These are phyloP conservation scores for Pyrenophora tritici-repentis DNA, from an alignment of 2,329 filamentous ascomycete genomes.

Conservation along the genomic window DNA sequence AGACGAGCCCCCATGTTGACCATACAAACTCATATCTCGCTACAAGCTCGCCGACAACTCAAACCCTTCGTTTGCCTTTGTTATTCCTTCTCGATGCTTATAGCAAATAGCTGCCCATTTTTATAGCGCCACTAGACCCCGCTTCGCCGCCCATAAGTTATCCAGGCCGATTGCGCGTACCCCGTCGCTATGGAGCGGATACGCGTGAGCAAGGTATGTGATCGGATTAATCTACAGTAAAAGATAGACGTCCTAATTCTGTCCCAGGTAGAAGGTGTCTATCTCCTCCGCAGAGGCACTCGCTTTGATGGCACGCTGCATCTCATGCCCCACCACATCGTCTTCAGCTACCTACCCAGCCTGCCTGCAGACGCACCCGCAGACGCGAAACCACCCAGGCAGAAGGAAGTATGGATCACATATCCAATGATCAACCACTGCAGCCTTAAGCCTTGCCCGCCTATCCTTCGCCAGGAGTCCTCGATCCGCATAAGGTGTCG, in stretches of 20 bases:
- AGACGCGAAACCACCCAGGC: slow-evolving; percentile 51
- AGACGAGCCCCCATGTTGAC: slow-evolving; percentile 21
- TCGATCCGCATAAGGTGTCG: slow-evolving; percentile 87
- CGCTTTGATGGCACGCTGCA: slow-evolving; percentile 65
- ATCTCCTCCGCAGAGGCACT: slow-evolving; percentile 61
- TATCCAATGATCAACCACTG: slow-evolving; percentile 90
- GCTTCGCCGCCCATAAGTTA: slow-evolving; percentile 4
- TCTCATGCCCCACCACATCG: slow-evolving; percentile 66
- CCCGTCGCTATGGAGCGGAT: slow-evolving; percentile 51
- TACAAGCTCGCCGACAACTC: slow-evolving; percentile 9
- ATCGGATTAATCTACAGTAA: not conserved
- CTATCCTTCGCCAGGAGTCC: slow-evolving; percentile 71
- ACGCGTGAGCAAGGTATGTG: slow-evolving; percentile 52
- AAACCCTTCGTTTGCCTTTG: slow-evolving; percentile 6
- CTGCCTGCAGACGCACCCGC: slow-evolving; percentile 39
- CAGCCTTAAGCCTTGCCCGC: slow-evolving; percentile 73
- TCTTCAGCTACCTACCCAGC: slow-evolving; percentile 63
- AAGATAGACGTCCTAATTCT: not conserved
- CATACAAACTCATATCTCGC: slow-evolving; percentile 18
- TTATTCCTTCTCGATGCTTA: slow-evolving; percentile 3
- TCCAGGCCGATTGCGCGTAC: not conserved
- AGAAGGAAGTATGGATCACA: slow-evolving; percentile 86
- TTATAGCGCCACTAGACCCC: slow-evolving; percentile 4
- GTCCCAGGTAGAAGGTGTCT: slow-evolving; percentile 64
- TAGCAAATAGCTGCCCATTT: slow-evolving; percentile 7